These are phyloP conservation scores for Gossypium rotundifolium DNA, from an alignment of 345 rosid species.

Conservation along the genomic window DNA sequence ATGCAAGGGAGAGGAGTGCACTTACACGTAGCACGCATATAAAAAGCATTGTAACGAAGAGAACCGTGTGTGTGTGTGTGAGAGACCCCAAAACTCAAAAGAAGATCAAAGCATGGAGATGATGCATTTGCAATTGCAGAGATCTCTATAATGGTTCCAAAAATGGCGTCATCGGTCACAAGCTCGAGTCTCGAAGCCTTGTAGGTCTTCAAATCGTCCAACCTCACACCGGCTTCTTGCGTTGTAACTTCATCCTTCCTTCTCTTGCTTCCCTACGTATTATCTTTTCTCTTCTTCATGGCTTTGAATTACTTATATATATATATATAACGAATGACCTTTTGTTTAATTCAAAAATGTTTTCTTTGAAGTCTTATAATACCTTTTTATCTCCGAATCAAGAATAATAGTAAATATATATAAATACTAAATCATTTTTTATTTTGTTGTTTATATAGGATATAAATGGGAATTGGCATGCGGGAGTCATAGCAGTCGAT, in stretches of 20 bases:
- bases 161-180: background rate
- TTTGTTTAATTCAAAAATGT: background rate
- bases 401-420: background rate
- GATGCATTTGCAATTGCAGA: background rate
- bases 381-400: background rate
- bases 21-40: too few relatives aligned
- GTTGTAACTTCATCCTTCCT: constrained; percentile 33
- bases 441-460: constrained; percentile 21
- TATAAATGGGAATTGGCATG: constrained; percentile 36
- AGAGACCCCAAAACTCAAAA: background rate
- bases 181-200: constrained; percentile 4
- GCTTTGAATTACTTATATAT: too few relatives aligned
- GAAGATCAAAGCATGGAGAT: background rate
- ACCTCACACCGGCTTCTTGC: constrained; percentile 25
- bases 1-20: too few relatives aligned
- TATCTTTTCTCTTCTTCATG: background rate
- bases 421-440: too few relatives aligned
- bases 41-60: background rate
- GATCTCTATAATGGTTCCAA: constrained; percentile 8
- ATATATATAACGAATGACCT: background rate
- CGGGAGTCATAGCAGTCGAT: constrained; percentile 51
- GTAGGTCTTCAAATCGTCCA: constrained; percentile 20
- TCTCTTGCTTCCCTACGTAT: constrained; percentile 18
- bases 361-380: background rate
- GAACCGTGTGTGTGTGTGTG: background rate